Percentiles rank a stretch among this genome's conserved stretches.
Conservation (phyloP, 495 filamentous ascomycete species). For the Penicillium crystallinum region DNA sequence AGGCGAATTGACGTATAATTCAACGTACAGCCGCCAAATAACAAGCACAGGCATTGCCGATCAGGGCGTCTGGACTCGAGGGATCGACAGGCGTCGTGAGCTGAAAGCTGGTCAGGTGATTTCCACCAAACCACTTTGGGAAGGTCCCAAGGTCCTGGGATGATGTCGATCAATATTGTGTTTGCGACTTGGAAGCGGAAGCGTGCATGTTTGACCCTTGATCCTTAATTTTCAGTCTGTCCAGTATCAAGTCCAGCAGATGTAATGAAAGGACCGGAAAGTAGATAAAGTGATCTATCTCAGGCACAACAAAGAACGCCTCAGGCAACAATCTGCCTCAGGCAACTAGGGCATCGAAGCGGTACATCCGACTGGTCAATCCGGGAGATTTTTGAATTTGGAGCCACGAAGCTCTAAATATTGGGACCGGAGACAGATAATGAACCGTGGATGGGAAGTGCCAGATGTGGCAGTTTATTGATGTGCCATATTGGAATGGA, state of each 20-base stretch:
- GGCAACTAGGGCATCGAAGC: not conserved
- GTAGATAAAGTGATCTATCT: not conserved
- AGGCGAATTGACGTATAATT: not conserved
- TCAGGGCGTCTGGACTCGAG: conserved; percentile 1
- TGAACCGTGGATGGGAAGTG: conserved; percentile 15
- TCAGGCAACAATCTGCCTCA: conserved; percentile 1
- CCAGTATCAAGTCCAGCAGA: not conserved
- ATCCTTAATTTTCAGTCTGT: not conserved
- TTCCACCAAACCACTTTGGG: not conserved
- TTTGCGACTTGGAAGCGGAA: not conserved
- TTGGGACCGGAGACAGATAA: not conserved
- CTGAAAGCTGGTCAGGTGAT: conserved; percentile 1
- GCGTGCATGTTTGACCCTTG: not conserved
- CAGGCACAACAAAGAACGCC: not conserved
- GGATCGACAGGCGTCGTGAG: not conserved
- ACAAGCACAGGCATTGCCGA: not conserved
- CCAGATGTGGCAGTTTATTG: conserved; percentile 23
- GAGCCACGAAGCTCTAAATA: no score
- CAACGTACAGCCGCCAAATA: not conserved
- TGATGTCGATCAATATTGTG: not conserved
- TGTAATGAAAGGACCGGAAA: not conserved
- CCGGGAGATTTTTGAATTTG: no score
- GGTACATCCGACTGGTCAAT: not conserved
- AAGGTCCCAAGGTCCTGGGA: conserved; percentile 1
- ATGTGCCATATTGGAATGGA: not conserved